Percentiles rank a stretch among this genome's conserved stretches.
Evolutionary conservation across 2,329 filamentous ascomycete species (phyloP).

Genomic region (Epicoccum sorghinum): DNA sequence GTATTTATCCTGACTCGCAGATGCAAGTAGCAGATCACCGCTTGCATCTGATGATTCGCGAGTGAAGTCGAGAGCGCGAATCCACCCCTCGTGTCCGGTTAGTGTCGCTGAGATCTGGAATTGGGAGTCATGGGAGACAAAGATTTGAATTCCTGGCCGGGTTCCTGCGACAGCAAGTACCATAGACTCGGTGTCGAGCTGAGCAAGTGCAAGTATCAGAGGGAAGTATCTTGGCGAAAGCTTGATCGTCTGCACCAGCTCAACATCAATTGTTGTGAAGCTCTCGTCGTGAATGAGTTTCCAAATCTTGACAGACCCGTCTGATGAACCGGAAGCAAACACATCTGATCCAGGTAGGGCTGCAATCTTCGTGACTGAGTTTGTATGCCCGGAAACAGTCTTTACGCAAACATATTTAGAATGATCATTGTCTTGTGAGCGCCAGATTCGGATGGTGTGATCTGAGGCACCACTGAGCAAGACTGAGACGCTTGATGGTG

Average conservation of each 20-base stretch:
- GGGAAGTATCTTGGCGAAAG: constrained; percentile 83
- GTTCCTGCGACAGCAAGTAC: constrained; percentile 88
- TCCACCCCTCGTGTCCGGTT: constrained; percentile 92
- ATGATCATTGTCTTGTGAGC: constrained; percentile 30
- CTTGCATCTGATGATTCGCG: constrained; percentile 61
- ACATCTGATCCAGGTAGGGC: constrained; percentile 53
- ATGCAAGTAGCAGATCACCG: constrained; percentile 81
- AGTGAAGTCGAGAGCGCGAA: constrained; percentile 82
- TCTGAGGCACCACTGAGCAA: constrained; percentile 85
- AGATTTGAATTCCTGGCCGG: constrained; percentile 79
- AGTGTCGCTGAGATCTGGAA: constrained; percentile 80
- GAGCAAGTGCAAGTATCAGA: constrained; percentile 72
- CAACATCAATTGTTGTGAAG: constrained; percentile 29
- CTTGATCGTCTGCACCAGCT: constrained; percentile 62
- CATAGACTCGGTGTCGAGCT: constrained; percentile 62
- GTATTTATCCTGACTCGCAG: constrained; percentile 97
- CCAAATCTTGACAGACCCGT: constrained; percentile 72
- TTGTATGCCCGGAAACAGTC: constrained; percentile 70
- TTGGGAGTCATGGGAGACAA: constrained; percentile 61
- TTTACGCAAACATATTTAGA: constrained; percentile 50
- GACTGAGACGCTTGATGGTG: constrained; percentile 57
- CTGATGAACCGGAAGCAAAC: constrained; percentile 67
- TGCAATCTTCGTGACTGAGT: constrained; percentile 71
- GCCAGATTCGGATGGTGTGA: constrained; percentile 72
- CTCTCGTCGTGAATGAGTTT: constrained; percentile 54